Base-by-base conservation (phyloP, 2,329 filamentous ascomycete species). In the Fusarium sambucinum region DNA sequence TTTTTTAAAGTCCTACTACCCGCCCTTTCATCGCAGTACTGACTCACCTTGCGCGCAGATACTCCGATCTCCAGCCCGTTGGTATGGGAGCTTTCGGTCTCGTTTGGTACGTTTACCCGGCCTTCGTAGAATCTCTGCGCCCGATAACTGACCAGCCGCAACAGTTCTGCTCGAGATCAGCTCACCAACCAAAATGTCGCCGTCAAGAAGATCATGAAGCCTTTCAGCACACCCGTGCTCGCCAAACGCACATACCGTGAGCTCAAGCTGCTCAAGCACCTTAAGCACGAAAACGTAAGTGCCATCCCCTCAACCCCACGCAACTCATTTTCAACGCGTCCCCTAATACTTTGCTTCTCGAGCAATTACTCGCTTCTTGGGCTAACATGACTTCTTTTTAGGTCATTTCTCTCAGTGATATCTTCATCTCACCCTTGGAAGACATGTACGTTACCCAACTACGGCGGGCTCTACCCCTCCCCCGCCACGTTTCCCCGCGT, bases 171-270 rank as follows among this genome's bases (percentile, higher is more conserved):
- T 60, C 95, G 94, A 83, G 96, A 99, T 81, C 94, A 98, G 84
- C 93, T 99, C 81, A 98, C 96, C 63, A 92, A 89, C 79, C 94
- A 97, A 81, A 94, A 94, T 81, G 96, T 99, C 66, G 96, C 96
- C 62, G 94, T 99, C 79, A 99, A 99, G 88, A 99, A 99, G 89
- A 99, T 99, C 78, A 98, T 99, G 95, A 99, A 98, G 86, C 96
- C 96, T 12, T 99, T 99, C 83, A 97, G 94, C 86, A 99, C 96
- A n/a, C 94, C 96, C 2, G 96, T 99, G 61, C 86, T 99, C 47
- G 96, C 96, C 61, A 99, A 99, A 86, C 89, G 96, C 78, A 99
- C 96, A 72, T 99, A 99, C 81, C 90, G 96, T 77, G 96, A 99
- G 81, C 84, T 99, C 78, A 99, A 98, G 85, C 88, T 99, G 68